These are phyloP conservation scores for Coniferiporia sulphurascens DNA, from an alignment of 1,284 basidiomycete genomes.

Conservation along the genomic window DNA sequence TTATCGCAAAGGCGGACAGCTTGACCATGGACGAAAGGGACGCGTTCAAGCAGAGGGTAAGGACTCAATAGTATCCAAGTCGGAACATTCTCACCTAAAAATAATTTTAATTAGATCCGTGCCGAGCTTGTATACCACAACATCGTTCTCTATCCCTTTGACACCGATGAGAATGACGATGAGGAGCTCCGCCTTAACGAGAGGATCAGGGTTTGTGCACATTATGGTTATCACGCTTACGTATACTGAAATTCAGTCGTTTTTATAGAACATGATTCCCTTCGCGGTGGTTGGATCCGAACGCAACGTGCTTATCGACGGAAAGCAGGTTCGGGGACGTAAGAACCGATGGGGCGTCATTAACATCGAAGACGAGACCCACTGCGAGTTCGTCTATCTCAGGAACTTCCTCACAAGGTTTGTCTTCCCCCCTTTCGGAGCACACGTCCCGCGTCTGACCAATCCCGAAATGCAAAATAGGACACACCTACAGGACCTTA, in stretches of 20 bases:
- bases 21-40: conserved; percentile 92
- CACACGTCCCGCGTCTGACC: background rate
- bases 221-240: background rate
- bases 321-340: conserved; percentile 90
- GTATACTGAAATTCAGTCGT: background rate
- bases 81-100: background rate
- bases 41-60: conserved; percentile 86
- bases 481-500: conserved; percentile 96
- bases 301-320: conserved; percentile 90
- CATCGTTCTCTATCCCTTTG: conserved; percentile 95
- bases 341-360: conserved; percentile 99
- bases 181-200: conserved; percentile 92
- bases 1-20: conserved; percentile 97
- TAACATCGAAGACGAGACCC: conserved; percentile 93
- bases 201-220: conserved; percentile 70
- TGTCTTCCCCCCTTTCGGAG: conserved; percentile 22
- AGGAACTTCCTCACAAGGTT: conserved; percentile 93
- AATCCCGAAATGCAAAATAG: conserved; percentile 33
- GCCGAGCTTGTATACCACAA: conserved; percentile 91
- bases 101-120: conserved; percentile 58
- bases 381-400: conserved; percentile 98
- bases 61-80: conserved; percentile 4
- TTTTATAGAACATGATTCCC: conserved; percentile 78
- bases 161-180: conserved; percentile 92
- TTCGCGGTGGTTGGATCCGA: conserved; percentile 98